Evolutionary conservation across 495 filamentous ascomycete genomes (phyloP), one percentile per base, ranked within the genome.

Genomic region (Penicillium subrubescens): DNA sequence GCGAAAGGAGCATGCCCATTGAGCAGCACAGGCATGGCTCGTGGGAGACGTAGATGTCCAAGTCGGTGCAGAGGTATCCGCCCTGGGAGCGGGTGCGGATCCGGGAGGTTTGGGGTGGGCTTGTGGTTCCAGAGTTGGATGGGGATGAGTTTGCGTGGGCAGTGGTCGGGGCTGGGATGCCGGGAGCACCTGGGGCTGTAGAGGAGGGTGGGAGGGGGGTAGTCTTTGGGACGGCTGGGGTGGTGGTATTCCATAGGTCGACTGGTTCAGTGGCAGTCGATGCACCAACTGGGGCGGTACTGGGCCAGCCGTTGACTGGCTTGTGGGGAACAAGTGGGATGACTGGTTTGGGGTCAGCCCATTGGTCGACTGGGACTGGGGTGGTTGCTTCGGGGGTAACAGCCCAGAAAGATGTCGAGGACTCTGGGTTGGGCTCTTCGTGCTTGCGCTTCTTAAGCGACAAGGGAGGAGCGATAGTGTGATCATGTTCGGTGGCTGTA

Each of bases 21-120:
- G 89, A 91, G 77, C 95, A 99, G 87, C 96, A 96, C 34, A 95
- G 82, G 68, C 95, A 99, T 4, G 95, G 95, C 75, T 99, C 95
- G 72, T 97, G 94, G 2, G 93, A 94, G 35, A 94, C 75, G 74
- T 97, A 97, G 34, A 99, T 83, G 67, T 97, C 93, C 2, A 98
- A 85, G 55, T 91, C 90, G 58, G 93, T 89, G 75, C 94, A 98
- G 35, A 99, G 87, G 75, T 99, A 99, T n/a, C 94, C 94, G 64
- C 90, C 88, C n/a, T 80, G 73, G 41, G 64, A 71, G 52, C 72
- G 85, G 29, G 75, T 76, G 74, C 77, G 82, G 67, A 76, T 77
- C 11, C 71, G 68, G 23, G 73, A 68, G 64, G 63, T 35, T 41
- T 51, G 50, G 4, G 60, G 44, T 10, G 56, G 15, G n/a, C 37